Conservation (phyloP, 441 rosid genomes). For the Jatropha multifida region DNA sequence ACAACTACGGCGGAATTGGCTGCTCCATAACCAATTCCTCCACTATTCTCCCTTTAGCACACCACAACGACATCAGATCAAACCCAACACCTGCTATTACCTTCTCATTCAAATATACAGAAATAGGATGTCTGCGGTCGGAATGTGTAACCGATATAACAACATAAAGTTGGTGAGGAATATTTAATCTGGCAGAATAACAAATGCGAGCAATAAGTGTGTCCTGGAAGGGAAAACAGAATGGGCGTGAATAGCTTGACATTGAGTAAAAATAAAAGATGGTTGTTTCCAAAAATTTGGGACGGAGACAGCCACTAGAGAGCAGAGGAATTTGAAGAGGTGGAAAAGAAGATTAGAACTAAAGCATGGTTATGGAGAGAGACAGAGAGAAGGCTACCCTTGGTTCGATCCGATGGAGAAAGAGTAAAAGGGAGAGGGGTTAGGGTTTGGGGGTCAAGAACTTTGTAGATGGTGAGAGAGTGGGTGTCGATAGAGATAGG, state of each 20-base stretch:
- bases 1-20: constrained; percentile 86
- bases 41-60: constrained; percentile 63
- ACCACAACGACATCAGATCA: constrained; percentile 50
- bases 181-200: constrained; percentile 60
- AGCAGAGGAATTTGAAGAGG: constrained; percentile 74
- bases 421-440: constrained; percentile 43
- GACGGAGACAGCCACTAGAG: constrained; percentile 88
- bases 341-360: constrained; percentile 52
- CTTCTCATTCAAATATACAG: constrained; percentile 39
- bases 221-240: constrained; percentile 88
- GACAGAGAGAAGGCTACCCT: constrained; percentile 50
- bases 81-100: constrained; percentile 13
- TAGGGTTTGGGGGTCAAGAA: constrained; percentile 49
- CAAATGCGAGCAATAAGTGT: constrained; percentile 75
- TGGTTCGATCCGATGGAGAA: constrained; percentile 51
- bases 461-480: constrained; percentile 42
- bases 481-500: constrained; percentile 70
- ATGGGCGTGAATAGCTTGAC: constrained; percentile 83
- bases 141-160: constrained; percentile 80
- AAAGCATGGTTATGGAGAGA: constrained; percentile 47
- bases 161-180: constrained; percentile 63
- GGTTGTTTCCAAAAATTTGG: constrained; percentile 63
- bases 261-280: constrained; percentile 80
- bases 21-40: constrained; percentile 88
- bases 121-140: constrained; percentile 53